Base-by-base conservation (phyloP, 139 green algal genomes). In the Tetraselmis striata region DNA sequence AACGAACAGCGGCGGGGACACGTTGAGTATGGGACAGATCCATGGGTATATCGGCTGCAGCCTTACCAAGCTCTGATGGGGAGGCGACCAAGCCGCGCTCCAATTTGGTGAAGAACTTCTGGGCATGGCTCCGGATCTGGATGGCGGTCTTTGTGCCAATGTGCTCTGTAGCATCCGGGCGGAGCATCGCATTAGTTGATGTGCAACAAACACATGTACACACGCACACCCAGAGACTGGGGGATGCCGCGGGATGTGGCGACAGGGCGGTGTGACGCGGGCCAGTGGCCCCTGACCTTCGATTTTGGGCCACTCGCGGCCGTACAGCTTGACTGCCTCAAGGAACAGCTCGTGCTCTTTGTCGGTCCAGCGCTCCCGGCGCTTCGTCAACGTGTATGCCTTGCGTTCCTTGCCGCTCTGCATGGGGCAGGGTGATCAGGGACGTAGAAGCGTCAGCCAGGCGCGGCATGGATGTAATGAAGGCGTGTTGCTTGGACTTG, bases 81-180 rank as follows among this genome's bases (percentile, higher is more conserved):
- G 45, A 67, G 11, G 5, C 45, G 11, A 67, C 45, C 45, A 67
- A 18, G 45, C 45, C 45, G 5, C 84, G 81, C 59, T 95, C 90
- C 1, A 97, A 30, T 80, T 98, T 98, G 84, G 81, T 83, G 59
- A 98, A 97, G 76, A 96, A 97, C 87, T 98, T 98, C 77, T 99
- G 96, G 0, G 96, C 96, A 79, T 99, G 96, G 27, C 90, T 96
- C 2, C 96, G 89, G 76, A 99, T 98, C 80, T 99, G 96, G 29
- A 99, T 92, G 1, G 96, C 90, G 0, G 92, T 97, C 87, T 99
- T 99, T 77, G 93, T 98, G 59, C 93, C 92, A 18, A 99, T 93
- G 82, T 98, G 88, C 85, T 96, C 95, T 97, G 90, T n/a, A n/a
- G n/a, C n/a, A n/a, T n/a, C n/a, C n/a, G n/a, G n/a, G n/a, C n/a